Evolutionary conservation across 805 yeast genomes (phyloP), one percentile per base, ranked within the genome.

Genomic region (Ogataea trehaloabstinens): DNA sequence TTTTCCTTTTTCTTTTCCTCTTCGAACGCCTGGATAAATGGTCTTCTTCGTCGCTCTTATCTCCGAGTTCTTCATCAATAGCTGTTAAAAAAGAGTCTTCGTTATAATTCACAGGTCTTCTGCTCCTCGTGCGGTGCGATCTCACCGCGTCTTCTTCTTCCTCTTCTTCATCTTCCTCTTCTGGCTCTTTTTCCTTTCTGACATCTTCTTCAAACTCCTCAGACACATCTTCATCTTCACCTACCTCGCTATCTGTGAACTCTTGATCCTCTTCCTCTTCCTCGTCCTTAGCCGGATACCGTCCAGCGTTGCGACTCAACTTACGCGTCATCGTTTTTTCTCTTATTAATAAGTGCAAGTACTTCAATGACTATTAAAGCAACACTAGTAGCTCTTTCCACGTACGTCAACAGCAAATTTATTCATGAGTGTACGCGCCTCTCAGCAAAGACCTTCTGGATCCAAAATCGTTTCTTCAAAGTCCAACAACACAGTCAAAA

Each of bases 71-170:
- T 19, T 51, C 61, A 18, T 53, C 56, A 2, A 61, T 31, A 5
- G 44, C 56, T 16, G 50, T 52, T 12, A 56, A 41, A 2, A 45
- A 44, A 13, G 46, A 52, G 38, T 62, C 67, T 41, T 62, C 67
- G 34, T 62, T 62, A 34, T 62, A 62, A 37, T 61, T 62, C 19
- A 62, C 56, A 10, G 51, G 33, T 25, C 50, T 50, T 20, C 58
- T 49, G 55, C 67, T 33, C 34, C 63, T 52, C 33, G 55, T 58
- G 29, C 61, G 45, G 27, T 52, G 55, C 11, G 52, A 45, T 46
- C 48, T 58, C 28, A 37, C 31, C 6, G 24, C 40, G 22, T 49
- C 56, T 4, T 47, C 56, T 5, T 52, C 53, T 2, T 45, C 53
- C 6, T 43, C 46, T 5, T 31, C 41, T 5, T 40, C 47, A 10